Base-by-base conservation (phyloP, 305 asterid genomes). In the Euphrasia arctica region DNA sequence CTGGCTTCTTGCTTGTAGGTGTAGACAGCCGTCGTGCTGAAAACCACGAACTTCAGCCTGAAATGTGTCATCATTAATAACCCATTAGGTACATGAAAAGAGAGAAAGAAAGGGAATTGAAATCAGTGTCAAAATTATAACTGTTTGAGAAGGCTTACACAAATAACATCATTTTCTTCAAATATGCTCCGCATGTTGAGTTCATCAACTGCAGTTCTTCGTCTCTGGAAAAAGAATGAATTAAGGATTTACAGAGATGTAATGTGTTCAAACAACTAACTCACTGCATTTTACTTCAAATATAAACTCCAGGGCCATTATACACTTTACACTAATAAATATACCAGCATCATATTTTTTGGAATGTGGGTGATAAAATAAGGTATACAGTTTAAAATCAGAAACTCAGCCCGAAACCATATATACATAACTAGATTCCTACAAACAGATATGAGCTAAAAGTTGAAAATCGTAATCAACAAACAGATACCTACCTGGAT, bases 21-120 rank as follows among this genome's bases (percentile, higher is more conserved):
- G 97, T 67, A 90, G 76, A 78, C 95, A 77, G 31, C 98, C 96
- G 59, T 91, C 97, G 69, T 86, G 90, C 82, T 90, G 95, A 82
- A 90, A 77, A 65, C 94, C 96, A 58, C 96, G 94, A 62, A 90
- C 97, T 80, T 93, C 99, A 72, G 95, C 96, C 97, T 86, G 81
- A 57, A 78, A 39, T 25, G 10, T 69, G 50, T 55, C 54, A 70
- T 69, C 48, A 18, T 18, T 18, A 54, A 70, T 64, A 64, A 22
- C 22, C 10, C 2, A 25, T 66, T 59, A 75, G 60, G 42, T 57
- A 60, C 58, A 50, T 41, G 15, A 61, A 18, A 18, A 29, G 47
- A 54, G 65, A 12, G 48, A 27, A 51, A 27, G 42, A 45, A 25
- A 60, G 14, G 58, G 58, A 58, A 64, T 10, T 25, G 18, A 71